Base-by-base conservation (phyloP, 2,329 filamentous ascomycete species). In the Malbranchea cinnamomea region DNA sequence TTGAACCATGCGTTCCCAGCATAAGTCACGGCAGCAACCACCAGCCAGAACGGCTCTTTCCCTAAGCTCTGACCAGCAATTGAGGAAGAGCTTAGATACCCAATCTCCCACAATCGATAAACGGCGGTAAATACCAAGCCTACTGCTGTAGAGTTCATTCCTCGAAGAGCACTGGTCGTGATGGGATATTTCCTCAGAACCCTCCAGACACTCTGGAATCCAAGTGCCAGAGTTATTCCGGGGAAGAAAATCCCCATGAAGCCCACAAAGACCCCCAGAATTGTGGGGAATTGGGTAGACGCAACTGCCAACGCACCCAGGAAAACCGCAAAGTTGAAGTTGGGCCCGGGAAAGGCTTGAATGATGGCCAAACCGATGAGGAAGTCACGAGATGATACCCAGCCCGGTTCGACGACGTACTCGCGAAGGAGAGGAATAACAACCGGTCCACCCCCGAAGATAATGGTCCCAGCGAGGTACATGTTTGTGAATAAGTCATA, bases 331-430 rank as follows among this genome's bases (percentile, higher is more conserved):
- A 74, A 56, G 37, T 55, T 54, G 42, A 53, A 53, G 31, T 57
- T 56, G 0, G 71, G 71, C 0, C 71, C 71, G 0, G 78, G 77
- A 34, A 82, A 77, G 0, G 73, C 66, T 48, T 83, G 77, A 11
- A 72, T 74, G 31, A 83, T 63, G 5, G 77, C 78, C 0, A 83
- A 65, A 0, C 77, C 78, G 28, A 82, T 69, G 0, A 83, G 57
- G 45, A 83, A 82, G 45, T 83, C 74, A 3, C 78, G 65, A 0
- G 73, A 60, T 0, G 65, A 68, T 0, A 83, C 76, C 76, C 76
- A 83, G 5, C 72, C 71, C 14, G 75, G 71, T 0, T 64, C 61
- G 0, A 81, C 78, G 20, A 81, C 58, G 40, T 59, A 59, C 20
- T 72, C 64, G 11, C 70, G 59, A 1, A 77, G 56, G 0, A 78